phyloP scores from a whole-genome alignment of 1,284 basidiomycete species.

The Ganoderma meredithae region DNA sequence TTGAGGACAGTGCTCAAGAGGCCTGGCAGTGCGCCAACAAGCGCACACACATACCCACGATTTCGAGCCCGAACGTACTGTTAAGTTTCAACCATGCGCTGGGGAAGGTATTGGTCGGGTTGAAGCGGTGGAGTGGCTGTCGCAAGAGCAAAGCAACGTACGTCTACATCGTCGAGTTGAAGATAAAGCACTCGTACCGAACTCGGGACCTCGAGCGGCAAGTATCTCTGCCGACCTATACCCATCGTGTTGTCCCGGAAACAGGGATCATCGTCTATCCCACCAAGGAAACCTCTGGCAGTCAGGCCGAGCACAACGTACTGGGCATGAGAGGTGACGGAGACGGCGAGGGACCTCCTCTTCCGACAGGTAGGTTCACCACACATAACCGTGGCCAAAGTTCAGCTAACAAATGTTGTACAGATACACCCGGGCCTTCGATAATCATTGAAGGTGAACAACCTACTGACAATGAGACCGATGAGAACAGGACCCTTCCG shows the following conservation, averaged over 20 bases:
- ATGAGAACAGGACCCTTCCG: neutral
- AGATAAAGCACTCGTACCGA: neutral
- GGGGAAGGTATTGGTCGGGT: neutral
- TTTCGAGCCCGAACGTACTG: conserved; percentile 9
- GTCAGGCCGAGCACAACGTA: neutral
- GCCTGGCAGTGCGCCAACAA: conserved; percentile 15
- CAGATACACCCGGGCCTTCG: neutral
- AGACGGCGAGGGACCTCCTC: neutral
- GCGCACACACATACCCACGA: conserved; percentile 10
- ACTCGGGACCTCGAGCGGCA: conserved; percentile 1
- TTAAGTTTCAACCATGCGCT: conserved; percentile 11
- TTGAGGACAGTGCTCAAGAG: neutral
- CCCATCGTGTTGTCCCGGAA: conserved; percentile 12
- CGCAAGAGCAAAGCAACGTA: conserved; percentile 13
- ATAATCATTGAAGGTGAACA: neutral
- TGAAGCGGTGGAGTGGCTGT: conserved; percentile 17
- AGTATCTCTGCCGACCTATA: conserved; percentile 13
- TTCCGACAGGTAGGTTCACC: neutral
- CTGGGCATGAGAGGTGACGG: neutral
- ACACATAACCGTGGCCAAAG: neutral
- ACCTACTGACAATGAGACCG: neutral
- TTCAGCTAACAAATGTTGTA: neutral
- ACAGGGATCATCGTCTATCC: conserved; percentile 12
- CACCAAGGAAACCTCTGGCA: neutral
- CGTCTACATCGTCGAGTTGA: conserved; percentile 16